Base-by-base conservation (phyloP, 257 asterid genomes). In the Fraxinus pennsylvanica region DNA sequence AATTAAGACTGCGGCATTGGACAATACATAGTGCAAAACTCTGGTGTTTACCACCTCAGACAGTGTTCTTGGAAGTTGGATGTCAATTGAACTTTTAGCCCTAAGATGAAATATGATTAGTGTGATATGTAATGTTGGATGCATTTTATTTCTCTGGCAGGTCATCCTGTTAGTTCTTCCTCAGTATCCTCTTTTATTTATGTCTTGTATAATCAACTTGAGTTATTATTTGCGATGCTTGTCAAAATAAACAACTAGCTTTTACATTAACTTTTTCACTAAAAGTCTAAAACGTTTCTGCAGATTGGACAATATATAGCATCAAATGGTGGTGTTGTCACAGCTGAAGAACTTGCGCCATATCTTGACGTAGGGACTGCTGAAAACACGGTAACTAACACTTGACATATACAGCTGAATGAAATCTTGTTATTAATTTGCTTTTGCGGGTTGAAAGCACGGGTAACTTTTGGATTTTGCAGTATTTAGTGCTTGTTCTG, bases 261-360 rank as follows among this genome's bases (percentile, higher is more conserved):
- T 52, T 70, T 73, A 71, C 68, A 33, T 68, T 32, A 67, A 27
- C 12, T 30, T 45, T 66, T 71, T 43, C 50, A 73, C 73, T 1
- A 47, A 25, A 25, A 25, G 27, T 25, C 27, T 25, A 25, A 29
- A 66, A 72, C n/a, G 14, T 63, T 69, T 74, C 76, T 81, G 81
- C 94, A 96, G 99, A 90, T 96, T 80, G 98, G 99, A 57, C 89
- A 90, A 83, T 93, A 92, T 81, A 89, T 96, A 80, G 78, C 98
- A 79, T 92, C 96, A 84, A 92, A 96, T 87, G 99, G 98, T 52
- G 99, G 99, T 22, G 96, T 93, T 81, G 96, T 93, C 78, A 83
- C 97, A 54, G 99, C 98, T 79, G 98, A 96, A 87, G 99, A 96
- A 88, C 91, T 96, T 79, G 98, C 97, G 78, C 99, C 99, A 27